Conservation (phyloP, 129 eudicot species). For the Ambrosia artemisiifolia region DNA sequence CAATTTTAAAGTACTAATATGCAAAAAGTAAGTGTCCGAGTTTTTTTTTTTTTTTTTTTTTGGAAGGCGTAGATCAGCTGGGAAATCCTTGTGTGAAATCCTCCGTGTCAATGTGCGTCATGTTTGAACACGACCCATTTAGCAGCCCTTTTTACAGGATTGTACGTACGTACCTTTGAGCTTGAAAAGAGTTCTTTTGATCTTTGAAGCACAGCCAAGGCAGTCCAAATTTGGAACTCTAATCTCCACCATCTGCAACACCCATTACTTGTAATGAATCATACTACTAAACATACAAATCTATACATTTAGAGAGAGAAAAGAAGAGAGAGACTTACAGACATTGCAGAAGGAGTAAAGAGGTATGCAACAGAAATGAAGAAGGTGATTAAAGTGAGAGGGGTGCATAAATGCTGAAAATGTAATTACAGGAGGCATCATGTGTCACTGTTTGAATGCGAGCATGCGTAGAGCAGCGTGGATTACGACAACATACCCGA, state of each 20-base stretch:
- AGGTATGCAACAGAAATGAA: constrained; percentile 14
- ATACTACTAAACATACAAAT: background rate
- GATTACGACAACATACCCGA: constrained; percentile 25
- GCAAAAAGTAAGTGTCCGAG: too few species aligned
- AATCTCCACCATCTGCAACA: constrained; percentile 64
- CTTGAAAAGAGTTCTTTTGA: constrained; percentile 56
- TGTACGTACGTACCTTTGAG: constrained; percentile 42
- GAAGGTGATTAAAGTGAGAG: background rate
- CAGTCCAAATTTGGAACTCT: constrained; percentile 77
- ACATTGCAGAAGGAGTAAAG: constrained; percentile 28
- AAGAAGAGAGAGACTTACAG: constrained; percentile 48
- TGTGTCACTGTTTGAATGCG: constrained; percentile 12
- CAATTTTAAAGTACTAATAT: too few species aligned
- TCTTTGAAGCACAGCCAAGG: constrained; percentile 55
- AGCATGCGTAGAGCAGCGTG: constrained; percentile 31
- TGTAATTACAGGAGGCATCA: background rate
- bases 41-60: too few species aligned
- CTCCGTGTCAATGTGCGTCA: too few species aligned
- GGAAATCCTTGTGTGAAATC: too few species aligned
- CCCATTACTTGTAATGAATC: background rate
- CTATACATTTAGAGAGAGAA: background rate
- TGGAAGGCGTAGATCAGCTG: too few species aligned
- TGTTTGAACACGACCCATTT: too few species aligned
- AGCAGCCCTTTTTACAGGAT: background rate
- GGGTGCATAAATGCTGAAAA: constrained; percentile 13